Conservation (phyloP, 1,284 basidiomycete species). For the Ustilago trichophora region DNA sequence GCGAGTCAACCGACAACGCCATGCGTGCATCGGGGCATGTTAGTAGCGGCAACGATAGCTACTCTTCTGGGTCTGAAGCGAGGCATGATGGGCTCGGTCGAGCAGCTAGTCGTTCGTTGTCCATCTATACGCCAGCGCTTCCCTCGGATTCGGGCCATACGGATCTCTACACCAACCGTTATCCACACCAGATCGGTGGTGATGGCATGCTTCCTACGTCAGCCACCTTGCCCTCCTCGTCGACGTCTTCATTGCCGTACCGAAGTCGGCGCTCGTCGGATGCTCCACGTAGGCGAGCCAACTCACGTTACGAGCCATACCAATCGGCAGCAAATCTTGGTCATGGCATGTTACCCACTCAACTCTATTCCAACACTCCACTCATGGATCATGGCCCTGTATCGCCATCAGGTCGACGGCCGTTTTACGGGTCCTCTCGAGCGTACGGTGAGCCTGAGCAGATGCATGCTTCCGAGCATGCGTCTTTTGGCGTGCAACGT, state of each 20-base stretch:
- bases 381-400: slow-evolving; percentile 8
- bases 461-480: slow-evolving; percentile 5
- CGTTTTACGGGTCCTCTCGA: slow-evolving; percentile 2
- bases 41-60: slow-evolving; percentile 44
- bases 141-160: slow-evolving; percentile 9
- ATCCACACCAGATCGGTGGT: slow-evolving; percentile 44
- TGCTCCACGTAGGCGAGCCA: slow-evolving; percentile 27
- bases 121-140: slow-evolving; percentile 23
- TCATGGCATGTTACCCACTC: slow-evolving; percentile 7
- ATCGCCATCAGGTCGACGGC: slow-evolving; percentile 22
- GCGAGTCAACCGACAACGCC: slow-evolving; percentile 65
- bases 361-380: slow-evolving; percentile 12
- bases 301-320: slow-evolving; percentile 41
- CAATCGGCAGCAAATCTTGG: slow-evolving; percentile 6
- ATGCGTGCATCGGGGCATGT: slow-evolving; percentile 24
- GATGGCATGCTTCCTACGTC: slow-evolving; percentile 27
- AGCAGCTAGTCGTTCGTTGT: slow-evolving; percentile 24
- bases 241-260: slow-evolving; percentile 4
- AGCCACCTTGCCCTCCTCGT: slow-evolving; percentile 13
- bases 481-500: slow-evolving; percentile 7
- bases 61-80: slow-evolving; percentile 34
- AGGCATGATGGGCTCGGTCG: slow-evolving; percentile 16
- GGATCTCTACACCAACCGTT: slow-evolving; percentile 25
- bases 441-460: slow-evolving; percentile 10
- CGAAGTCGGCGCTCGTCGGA: slow-evolving; percentile 28